Percentiles rank a stretch among this genome's conserved stretches.
Evolutionary conservation across 1,284 basidiomycete species (phyloP).

Genomic region (Malassezia japonica): DNA sequence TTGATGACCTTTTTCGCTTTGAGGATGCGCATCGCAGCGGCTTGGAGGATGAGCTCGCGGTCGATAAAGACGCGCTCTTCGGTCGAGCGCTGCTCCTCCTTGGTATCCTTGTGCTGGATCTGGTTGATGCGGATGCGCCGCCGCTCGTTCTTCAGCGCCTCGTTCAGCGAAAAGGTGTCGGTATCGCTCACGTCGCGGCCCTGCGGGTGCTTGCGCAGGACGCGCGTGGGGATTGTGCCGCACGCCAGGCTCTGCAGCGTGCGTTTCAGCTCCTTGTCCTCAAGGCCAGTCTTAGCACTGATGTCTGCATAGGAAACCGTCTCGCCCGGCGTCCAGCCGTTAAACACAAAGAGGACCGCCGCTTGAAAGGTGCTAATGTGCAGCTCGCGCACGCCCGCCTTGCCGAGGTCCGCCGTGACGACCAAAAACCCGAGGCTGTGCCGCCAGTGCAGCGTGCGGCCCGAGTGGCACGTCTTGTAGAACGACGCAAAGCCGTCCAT

Average conservation of each 20-base stretch:
- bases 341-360: constrained; percentile 80
- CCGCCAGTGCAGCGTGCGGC: constrained; percentile 41
- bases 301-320: constrained; percentile 63
- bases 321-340: constrained; percentile 51
- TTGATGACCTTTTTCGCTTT: constrained; percentile 43
- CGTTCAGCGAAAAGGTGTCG: constrained; percentile 74
- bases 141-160: constrained; percentile 68
- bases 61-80: constrained; percentile 76
- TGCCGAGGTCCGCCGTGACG: constrained; percentile 44
- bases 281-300: constrained; percentile 60
- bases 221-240: constrained; percentile 66
- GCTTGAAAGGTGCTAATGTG: constrained; percentile 84
- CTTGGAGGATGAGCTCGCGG: constrained; percentile 74
- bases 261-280: constrained; percentile 58
- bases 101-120: constrained; percentile 84
- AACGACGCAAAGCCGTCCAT: constrained; percentile 30
- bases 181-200: constrained; percentile 68
- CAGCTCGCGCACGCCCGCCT: constrained; percentile 68
- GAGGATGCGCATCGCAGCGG: constrained; percentile 59
- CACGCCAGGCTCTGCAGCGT: constrained; percentile 85
- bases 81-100: constrained; percentile 75
- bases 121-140: constrained; percentile 85
- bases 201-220: constrained; percentile 68
- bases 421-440: constrained; percentile 40
- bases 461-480: constrained; percentile 39